Evolutionary conservation across 2,329 filamentous ascomycete species (phyloP), one percentile per base, ranked within the genome.

Genomic region (Penicillium sp.): DNA sequence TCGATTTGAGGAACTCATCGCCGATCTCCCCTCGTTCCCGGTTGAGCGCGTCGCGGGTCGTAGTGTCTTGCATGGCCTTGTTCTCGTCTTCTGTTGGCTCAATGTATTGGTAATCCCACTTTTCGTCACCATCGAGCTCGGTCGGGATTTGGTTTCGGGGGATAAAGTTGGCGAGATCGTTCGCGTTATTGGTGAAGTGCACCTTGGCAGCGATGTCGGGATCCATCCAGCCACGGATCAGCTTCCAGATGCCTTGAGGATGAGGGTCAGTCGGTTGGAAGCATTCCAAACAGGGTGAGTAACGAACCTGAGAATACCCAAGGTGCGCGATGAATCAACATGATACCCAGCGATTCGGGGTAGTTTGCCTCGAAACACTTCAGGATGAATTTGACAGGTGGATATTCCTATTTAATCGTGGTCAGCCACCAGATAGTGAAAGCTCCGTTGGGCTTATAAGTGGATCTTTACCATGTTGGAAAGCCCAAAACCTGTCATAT

Each of bases 321-420:
- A 1, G 90, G 90, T 0, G 89, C 80, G 62, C 93, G 94, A 70
- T 95, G 90, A 20, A 96, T 85, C 30, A 95, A 73, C 6, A 95
- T 84, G 2, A 82, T 76, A 14, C 89, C 90, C 2, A 96, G 73
- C 34, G 79, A 89, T 64, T 96, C 90, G 0, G 90, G 90, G 55
- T 95, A 96, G 61, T 95, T 95, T 39, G 89, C 89, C 69, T 96
- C 90, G 57, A 96, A 95, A 62, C 87, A 93, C 65, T 92, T 92
- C 62, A 95, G 92, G 80, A 96, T 94, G 66, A 95, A 95, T 59
- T 93, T 95, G 36, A 98, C 85, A 0, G 92, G 90, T 0, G 85
- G 80, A 63, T 96, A 96, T 66, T 98, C 92, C 79, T 82, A 28
- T 2, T 20, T 5, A 14, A 6, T 4, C n/a, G 2, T 28, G 7